A percentile compares a stretch with the other conserved stretches of the same genome.
phyloP scores from a whole-genome alignment of 306 rosid species.

The Inga oerstediana region DNA sequence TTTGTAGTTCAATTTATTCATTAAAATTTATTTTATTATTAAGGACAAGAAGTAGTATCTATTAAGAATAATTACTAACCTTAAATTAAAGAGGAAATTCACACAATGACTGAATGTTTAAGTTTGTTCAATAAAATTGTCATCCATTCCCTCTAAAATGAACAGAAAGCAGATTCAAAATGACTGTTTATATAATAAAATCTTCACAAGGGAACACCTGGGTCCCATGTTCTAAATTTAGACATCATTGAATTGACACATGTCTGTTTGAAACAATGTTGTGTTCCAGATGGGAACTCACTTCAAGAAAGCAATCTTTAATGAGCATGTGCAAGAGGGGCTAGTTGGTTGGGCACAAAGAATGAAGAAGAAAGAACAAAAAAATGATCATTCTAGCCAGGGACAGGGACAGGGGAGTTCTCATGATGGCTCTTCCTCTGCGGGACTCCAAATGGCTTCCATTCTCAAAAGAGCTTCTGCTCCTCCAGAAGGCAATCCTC shows the following conservation, averaged over 20 bases:
- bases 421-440: not conserved
- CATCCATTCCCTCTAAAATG: not conserved
- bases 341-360: not conserved
- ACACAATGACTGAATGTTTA: no score
- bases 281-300: not conserved
- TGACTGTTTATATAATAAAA: not conserved
- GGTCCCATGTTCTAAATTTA: not conserved
- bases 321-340: not conserved
- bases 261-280: not conserved
- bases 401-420: not conserved
- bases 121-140: not conserved
- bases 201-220: not conserved
- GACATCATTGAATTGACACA: not conserved
- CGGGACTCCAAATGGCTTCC: not conserved
- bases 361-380: not conserved
- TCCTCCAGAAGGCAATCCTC: not conserved
- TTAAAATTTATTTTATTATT: no score
- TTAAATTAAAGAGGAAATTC: no score
- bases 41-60: no score
- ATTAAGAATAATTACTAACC: not conserved
- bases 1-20: no score
- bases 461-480: not conserved
- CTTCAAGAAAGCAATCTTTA: slow-evolving; percentile 1
- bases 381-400: not conserved
- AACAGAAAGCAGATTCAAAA: not conserved